phyloP scores from a whole-genome alignment of 352 stramenopile species.

The Phytophthora litchii region DNA sequence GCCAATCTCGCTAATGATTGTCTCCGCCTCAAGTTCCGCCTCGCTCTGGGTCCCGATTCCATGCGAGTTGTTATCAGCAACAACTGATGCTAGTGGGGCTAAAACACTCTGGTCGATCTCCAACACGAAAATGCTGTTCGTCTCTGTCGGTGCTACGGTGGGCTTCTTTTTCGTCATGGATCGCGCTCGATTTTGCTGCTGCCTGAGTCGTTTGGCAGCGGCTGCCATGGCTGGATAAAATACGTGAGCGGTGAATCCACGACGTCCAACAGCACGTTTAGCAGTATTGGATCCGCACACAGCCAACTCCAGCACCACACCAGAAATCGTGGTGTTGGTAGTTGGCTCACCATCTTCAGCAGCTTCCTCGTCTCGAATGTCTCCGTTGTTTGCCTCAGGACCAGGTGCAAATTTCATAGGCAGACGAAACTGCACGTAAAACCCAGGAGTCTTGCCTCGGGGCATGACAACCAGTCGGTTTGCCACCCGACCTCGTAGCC shows the following conservation, averaged over 20 bases:
- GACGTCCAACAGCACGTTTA: constrained; percentile 16
- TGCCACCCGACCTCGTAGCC: constrained; percentile 44
- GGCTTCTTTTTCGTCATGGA: constrained; percentile 46
- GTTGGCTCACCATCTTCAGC: constrained; percentile 7
- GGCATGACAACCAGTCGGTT: constrained; percentile 58
- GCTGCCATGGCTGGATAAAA: constrained; percentile 56
- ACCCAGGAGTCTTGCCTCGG: constrained; percentile 47
- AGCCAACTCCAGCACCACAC: constrained; percentile 52
- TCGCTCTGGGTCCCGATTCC: constrained; percentile 25
- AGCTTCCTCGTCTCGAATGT: constrained; percentile 15
- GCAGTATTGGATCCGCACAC: constrained; percentile 50
- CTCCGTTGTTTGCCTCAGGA: constrained; percentile 3
- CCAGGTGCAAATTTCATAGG: constrained; percentile 14
- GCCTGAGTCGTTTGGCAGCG: constrained; percentile 37
- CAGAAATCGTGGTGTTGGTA: constrained; percentile 1
- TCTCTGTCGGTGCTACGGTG: constrained; percentile 40
- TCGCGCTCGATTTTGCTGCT: constrained; percentile 42
- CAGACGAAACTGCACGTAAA: constrained; percentile 71
- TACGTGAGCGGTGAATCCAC: constrained; percentile 59
- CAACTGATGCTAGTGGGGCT: constrained; percentile 10
- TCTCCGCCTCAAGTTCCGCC: constrained; percentile 38
- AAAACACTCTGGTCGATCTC: constrained; percentile 48
- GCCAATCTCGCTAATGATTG: constrained; percentile 52
- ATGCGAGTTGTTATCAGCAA: constrained; percentile 7
- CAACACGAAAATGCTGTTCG: constrained; percentile 49